Base-by-base conservation (phyloP, 331 rosid species). In the Spiraea crenata region DNA sequence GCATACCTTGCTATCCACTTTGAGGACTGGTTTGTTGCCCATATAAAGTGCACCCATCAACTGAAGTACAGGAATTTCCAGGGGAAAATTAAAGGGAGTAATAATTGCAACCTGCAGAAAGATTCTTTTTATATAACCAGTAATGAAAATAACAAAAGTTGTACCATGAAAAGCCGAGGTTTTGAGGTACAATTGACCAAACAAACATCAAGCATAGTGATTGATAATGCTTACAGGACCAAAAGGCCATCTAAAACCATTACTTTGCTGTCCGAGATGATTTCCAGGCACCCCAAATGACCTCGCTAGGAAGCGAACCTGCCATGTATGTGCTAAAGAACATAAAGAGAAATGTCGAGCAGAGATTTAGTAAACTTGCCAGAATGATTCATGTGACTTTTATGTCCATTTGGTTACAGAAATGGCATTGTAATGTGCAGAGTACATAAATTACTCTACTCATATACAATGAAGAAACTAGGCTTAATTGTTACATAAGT, bases 31-130 rank as follows among this genome's bases (percentile, higher is more conserved):
- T 46, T 93, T 93, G 92, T 93, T 93, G 74, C 99, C 99, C 99
- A 93, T 93, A 68, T 89, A 93, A 66, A 93, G 96, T 48, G 98
- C 92, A 67, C 99, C 97, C 99, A 93, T 93, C 82, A 93, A 45
- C 83, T 93, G 99, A 81, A 93, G 97, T 78, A 88, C 86, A 15
- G 97, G 99, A 81, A 93, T 93, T 82, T 93, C 99, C 12, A 93
- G 82, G 25, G 99, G 99, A 62, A 93, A 93, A 77, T 93, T 93
- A 75, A 93, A 93, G 69, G 99, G 99, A 61, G 99, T 89, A 80
- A 93, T 73, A 46, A 93, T 82, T 72, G 97, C 95, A 68, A 93
- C 97, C 99, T 93, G 83, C 74, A 89, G 48, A 78, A 39, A 66
- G 57, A 56, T 46, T 67, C 44, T 3, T 64, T 25, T 47, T 45